A percentile compares a stretch with the other conserved stretches of the same genome.
phyloP scores from a whole-genome alignment of 306 rosid genomes.

The Pyrus bretschneideri region DNA sequence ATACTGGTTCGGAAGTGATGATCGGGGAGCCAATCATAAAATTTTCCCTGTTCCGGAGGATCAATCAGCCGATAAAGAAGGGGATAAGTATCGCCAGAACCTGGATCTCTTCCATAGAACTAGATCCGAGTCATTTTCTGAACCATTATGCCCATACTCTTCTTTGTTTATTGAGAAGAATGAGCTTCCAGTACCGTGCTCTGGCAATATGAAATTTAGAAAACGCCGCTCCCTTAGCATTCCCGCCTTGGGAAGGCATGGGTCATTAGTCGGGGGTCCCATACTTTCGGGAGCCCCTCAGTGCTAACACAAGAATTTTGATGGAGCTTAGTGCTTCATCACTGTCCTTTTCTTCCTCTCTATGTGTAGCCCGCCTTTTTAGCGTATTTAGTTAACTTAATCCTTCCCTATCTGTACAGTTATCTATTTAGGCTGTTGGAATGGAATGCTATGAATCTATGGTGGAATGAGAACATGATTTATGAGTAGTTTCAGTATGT shows the following conservation, averaged over 20 bases:
- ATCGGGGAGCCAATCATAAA: constrained; percentile 30
- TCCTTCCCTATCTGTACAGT: neutral
- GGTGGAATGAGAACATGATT: neutral
- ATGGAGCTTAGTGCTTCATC: neutral
- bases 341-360: neutral
- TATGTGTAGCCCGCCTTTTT: neutral
- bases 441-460: neutral
- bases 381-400: neutral
- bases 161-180: constrained; percentile 40
- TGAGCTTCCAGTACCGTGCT: constrained; percentile 34
- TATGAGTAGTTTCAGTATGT: neutral
- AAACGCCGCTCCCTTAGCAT: constrained; percentile 76
- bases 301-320: constrained; percentile 24
- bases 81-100: constrained; percentile 40
- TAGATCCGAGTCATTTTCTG: constrained; percentile 46
- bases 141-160: constrained; percentile 41
- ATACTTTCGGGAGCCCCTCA: constrained; percentile 67
- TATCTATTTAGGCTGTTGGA: neutral
- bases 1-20: constrained; percentile 49
- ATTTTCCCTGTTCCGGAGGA: constrained; percentile 17
- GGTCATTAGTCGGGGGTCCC: constrained; percentile 43
- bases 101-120: constrained; percentile 47
- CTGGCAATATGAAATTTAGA: constrained; percentile 42
- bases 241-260: constrained; percentile 56
- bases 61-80: constrained; percentile 20